Evolutionary conservation across 2,329 filamentous ascomycete species (phyloP), one percentile per base, ranked within the genome.

Genomic region (Cordyceps fumosorosea): DNA sequence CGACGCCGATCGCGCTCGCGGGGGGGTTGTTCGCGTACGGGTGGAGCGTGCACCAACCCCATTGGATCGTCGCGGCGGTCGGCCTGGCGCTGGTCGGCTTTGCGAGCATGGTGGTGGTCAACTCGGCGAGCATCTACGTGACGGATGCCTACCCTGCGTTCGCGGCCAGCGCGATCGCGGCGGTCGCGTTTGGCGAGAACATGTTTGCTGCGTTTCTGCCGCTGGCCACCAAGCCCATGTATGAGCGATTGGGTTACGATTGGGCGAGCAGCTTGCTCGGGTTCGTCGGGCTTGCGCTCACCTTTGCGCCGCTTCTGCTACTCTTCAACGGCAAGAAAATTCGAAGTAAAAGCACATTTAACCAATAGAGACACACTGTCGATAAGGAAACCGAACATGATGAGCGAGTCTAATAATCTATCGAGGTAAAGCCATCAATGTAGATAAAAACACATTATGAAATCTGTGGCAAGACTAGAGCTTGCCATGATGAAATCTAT

Each of bases 121-220:
- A 61, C 18, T 42, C 57, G 5, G 62, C 57, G 12, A 63, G 56
- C 26, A 65, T 63, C 5, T 65, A 65, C 57, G 52, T 65, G 7
- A 65, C 62, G 11, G 64, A 65, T 54, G 26, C 61, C 0, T 65
- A 65, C 22, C 44, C 64, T 1, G 24, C 29, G 7, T 62, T 61
- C 52, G 64, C 64, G 0, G 64, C 64, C 11, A 65, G 64, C 54
- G 64, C 64, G 6, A 63, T 65, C 22, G 64, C 64, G 3, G 64
- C 62, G 2, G 64, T 65, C 3, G 64, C 62, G 8, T 65, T 65
- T 54, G 64, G 61, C 3, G 64, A 65, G n/a, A 65, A 65, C 29
- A 16, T 59, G 1, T 63, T 63, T 59, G 62, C 62, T 2, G 64
- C 64, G 6, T 62, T 65, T 48, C 32, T 65, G 26, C 64, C 64